Evolutionary conservation across 495 filamentous ascomycete species (phyloP), one percentile per base, ranked within the genome.

Genomic region (Neurospora tetraspora): DNA sequence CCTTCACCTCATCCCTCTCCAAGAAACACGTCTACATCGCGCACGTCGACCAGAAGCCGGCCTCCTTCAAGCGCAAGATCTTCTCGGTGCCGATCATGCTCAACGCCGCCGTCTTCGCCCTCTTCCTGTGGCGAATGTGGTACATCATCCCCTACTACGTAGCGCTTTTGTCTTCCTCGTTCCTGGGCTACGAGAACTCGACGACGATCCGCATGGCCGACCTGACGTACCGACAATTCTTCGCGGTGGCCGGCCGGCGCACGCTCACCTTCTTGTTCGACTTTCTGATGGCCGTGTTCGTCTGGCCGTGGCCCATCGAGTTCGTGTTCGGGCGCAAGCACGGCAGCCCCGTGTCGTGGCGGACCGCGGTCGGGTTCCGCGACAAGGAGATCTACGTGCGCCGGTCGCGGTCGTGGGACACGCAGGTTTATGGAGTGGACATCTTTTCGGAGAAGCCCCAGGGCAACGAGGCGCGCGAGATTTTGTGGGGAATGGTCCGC

Each of bases 301-400:
- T 96, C 70, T 87, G 88, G 76, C 85, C 89, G 68, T 96, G 93
- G 93, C 93, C 93, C 1, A 77, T 87, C 72, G 88, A 88, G 39
- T 97, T 97, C 82, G 84, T 90, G 70, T 70, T 88, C 68, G 85
- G 88, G 69, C 70, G 75, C n/a, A 79, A 76, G 47, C 82, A 85
- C 76, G 85, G 81, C 9, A 88, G 87, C 61, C 89, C 93, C 20
- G 80, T 89, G 61, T 74, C 77, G 7, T 97, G 93, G 93, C 86
- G 94, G 20, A 86, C 87, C 77, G 80, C 74, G n/a, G 80, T 92
- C 68, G 90, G 92, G 12, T 94, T 94, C 78, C 84, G 85, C 4
- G 85, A 89, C 73, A 83, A 85, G 53, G 93, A 97, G 84, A 84
- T 95, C 37, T 89, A 94, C 73, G 89, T 96, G 42, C 86, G 93